Evolutionary conservation across 2,329 filamentous ascomycete species (phyloP).

Genomic region (Nigrospora osmanthi): DNA sequence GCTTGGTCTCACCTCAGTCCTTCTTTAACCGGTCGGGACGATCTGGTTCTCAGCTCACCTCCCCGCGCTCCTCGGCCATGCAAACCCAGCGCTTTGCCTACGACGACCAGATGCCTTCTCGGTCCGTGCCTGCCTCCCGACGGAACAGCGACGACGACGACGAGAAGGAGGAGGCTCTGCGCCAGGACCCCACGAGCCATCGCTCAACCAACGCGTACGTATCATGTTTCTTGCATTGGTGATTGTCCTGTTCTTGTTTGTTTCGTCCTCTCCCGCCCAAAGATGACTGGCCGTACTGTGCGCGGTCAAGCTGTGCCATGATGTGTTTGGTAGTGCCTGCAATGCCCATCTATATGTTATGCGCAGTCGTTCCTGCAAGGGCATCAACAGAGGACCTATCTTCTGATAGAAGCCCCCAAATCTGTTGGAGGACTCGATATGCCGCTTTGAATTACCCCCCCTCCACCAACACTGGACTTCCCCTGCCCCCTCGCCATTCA

Average conservation of each 20-base stretch:
- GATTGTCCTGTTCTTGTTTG: background rate
- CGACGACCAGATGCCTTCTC: constrained; percentile 64
- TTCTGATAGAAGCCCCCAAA: no score
- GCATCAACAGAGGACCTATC: no score
- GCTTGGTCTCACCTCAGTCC: constrained; percentile 74
- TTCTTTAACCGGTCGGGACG: constrained; percentile 65
- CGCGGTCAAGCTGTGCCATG: no score
- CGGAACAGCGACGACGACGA: constrained; percentile 89
- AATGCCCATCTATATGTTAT: no score
- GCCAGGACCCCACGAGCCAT: constrained; percentile 62
- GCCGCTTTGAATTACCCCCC: no score
- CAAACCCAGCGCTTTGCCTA: constrained; percentile 40
- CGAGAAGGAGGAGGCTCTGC: constrained; percentile 70
- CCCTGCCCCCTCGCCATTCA: no score
- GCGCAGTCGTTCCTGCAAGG: no score
- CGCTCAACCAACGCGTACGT: constrained; percentile 76
- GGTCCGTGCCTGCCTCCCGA: constrained; percentile 78
- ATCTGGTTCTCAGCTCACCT: constrained; percentile 73
- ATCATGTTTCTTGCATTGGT: constrained; percentile 1
- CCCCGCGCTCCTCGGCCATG: constrained; percentile 51
- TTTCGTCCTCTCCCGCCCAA: background rate
- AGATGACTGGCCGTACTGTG: no score
- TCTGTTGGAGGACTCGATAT: no score
- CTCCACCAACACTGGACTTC: no score
- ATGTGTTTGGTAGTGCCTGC: no score